Evolutionary conservation across 1,284 basidiomycete species (phyloP).

Genomic region (Polyporus tsugae): DNA sequence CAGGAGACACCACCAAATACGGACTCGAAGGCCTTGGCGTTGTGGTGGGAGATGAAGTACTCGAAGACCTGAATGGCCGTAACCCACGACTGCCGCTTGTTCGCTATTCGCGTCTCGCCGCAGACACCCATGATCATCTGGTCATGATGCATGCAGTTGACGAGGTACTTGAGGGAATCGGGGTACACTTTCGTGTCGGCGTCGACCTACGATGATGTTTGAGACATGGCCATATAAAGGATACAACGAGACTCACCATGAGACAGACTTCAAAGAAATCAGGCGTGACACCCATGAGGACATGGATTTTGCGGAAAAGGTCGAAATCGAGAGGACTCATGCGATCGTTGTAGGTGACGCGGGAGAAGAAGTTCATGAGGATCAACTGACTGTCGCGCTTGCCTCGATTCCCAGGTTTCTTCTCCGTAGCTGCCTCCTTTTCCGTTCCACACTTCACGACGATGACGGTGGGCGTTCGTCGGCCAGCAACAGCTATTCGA

Average conservation of each 20-base stretch:
- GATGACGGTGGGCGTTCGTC: conserved; percentile 94
- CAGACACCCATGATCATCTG: conserved; percentile 99
- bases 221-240: neutral
- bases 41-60: conserved; percentile 99
- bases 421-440: conserved; percentile 79
- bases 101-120: conserved; percentile 98
- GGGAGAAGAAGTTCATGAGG: conserved; percentile 99
- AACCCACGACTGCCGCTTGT: conserved; percentile 98
- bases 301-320: conserved; percentile 95
- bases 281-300: conserved; percentile 98
- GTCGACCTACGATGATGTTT: conserved; percentile 76
- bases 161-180: conserved; percentile 85
- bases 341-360: conserved; percentile 98
- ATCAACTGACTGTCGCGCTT: conserved; percentile 99
- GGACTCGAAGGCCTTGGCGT: conserved; percentile 98
- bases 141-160: conserved; percentile 99
- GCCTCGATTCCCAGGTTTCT: conserved; percentile 97
- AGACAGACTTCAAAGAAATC: conserved; percentile 98
- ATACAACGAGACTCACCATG: conserved; percentile 74
- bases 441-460: conserved; percentile 97
- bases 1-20: conserved; percentile 99
- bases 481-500: conserved; percentile 75
- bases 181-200: conserved; percentile 96
- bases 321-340: conserved; percentile 99
- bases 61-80: conserved; percentile 98